Evolutionary conservation across 75 land plant species (phyloP), one percentile per base, ranked within the genome.

Genomic region (Selaginella tamariscina): DNA sequence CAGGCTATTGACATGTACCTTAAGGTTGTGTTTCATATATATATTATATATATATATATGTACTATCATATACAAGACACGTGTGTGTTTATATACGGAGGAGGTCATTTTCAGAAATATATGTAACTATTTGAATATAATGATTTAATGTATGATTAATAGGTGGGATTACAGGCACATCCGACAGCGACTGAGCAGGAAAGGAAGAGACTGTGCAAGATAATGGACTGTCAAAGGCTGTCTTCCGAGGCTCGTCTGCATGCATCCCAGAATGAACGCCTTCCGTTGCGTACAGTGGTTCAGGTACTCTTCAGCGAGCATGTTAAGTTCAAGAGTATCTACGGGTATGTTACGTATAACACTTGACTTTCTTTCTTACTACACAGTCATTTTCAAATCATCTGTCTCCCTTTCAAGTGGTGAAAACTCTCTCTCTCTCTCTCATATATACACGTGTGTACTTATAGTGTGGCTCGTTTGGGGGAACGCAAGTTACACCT

Each of bases 301-400:
- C 72, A 71, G 72, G 82, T 78, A 29, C 88, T 90, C 56, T 88
- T 90, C 79, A 83, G 89, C 18, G 96, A 90, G 72, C 92, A 90
- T 66, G 84, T 87, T 0, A 79, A 88, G 79, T 84, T 88, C 23
- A 88, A 83, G 81, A 88, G 88, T 69, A 82, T 85, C 31, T 68
- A 88, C 23, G 82, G 87, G 32, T 77, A 39, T 39, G 70, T 70
- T 78, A 28, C 72, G 56, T 32, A 9, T 20, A 32, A 30, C 65
- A 1, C 65, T 32, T n/a, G 1, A 30, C 26, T 8, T 32, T 32
- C 15, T 32, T 1, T 24, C 65, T 32, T 2, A 2, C 65, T 1
- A 67, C 32, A 67, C 31, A 55, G 20, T 20, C 8, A 31, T 65
- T 29, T 65, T 32, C 18, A 33, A 24, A 31, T 0, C 49, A 65